Percentiles rank a stretch among this genome's conserved stretches.
Conservation (phyloP, 2,329 filamentous ascomycete genomes). For the Pseudonectria foliicola region DNA sequence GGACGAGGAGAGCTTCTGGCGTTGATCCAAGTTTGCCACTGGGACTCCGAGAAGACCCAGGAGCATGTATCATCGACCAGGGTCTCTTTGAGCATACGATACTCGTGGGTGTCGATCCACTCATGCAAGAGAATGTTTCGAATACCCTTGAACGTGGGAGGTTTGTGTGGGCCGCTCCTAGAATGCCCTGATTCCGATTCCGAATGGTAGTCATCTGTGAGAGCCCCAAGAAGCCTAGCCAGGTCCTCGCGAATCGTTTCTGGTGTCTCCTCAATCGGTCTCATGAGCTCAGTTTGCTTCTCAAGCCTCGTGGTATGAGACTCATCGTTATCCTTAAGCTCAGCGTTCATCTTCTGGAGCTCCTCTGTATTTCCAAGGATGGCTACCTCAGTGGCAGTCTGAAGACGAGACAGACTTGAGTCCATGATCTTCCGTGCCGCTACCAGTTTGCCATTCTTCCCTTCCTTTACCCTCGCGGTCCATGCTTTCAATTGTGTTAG, state of each 20-base stretch:
- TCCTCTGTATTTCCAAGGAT: slow-evolving; percentile 28
- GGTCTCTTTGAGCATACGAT: slow-evolving; percentile 21
- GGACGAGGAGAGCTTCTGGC: slow-evolving; percentile 4
- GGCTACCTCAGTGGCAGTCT: slow-evolving; percentile 26
- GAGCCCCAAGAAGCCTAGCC: slow-evolving; percentile 19
- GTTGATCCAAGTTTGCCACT: slow-evolving; percentile 23
- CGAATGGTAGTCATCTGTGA: slow-evolving; percentile 17
- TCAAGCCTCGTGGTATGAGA: slow-evolving; percentile 19
- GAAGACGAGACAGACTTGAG: slow-evolving; percentile 18
- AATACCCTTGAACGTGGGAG: slow-evolving; percentile 14
- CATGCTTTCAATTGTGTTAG: slow-evolving; percentile 19
- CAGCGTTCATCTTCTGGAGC: slow-evolving; percentile 17
- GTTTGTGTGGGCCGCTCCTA: slow-evolving; percentile 17
- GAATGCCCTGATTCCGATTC: slow-evolving; percentile 9
- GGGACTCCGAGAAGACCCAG: slow-evolving; percentile 23
- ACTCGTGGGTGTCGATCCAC: slow-evolving; percentile 18
- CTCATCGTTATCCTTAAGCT: slow-evolving; percentile 21
- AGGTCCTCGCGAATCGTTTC: slow-evolving; percentile 22
- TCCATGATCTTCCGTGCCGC: slow-evolving; percentile 24
- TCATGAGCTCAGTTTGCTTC: slow-evolving; percentile 18
- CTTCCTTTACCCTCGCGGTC: slow-evolving; percentile 22
- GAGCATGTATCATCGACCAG: slow-evolving; percentile 22
- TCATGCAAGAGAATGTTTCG: slow-evolving; percentile 18
- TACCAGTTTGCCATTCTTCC: slow-evolving; percentile 25
- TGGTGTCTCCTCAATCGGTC: slow-evolving; percentile 19